Percentiles rank a stretch among this genome's conserved stretches.
These are phyloP conservation scores for Xylariomycetidae sp. DNA, from an alignment of 2,329 filamentous ascomycete genomes.

Conservation along the genomic window DNA sequence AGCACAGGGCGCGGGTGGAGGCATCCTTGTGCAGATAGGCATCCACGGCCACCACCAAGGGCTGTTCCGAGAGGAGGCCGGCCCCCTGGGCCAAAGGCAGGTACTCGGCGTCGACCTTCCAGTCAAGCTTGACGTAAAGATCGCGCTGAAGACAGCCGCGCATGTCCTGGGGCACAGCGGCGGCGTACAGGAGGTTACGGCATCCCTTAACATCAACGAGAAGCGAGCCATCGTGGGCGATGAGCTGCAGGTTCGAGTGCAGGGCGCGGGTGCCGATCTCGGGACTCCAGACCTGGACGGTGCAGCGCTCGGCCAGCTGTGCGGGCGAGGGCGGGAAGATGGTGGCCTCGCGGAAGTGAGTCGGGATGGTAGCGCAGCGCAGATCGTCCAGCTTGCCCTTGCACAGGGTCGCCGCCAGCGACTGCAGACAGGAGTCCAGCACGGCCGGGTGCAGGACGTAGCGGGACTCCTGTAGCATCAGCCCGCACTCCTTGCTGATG, in stretches of 20 bases:
- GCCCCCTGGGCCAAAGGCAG: not conserved
- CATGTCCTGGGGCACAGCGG: conserved; percentile 1
- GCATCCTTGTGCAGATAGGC: conserved; percentile 1
- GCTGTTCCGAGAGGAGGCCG: not conserved
- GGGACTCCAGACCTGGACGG: not conserved
- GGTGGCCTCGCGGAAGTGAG: conserved; percentile 1
- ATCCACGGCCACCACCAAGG: not conserved
- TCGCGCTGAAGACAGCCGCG: not conserved
- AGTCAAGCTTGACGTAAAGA: conserved; percentile 1
- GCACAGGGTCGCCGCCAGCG: not conserved
- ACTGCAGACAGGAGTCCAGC: conserved; percentile 1
- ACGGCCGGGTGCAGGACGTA: conserved; percentile 2
- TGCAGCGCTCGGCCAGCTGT: not conserved
- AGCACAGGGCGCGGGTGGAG: not conserved
- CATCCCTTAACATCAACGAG: not conserved
- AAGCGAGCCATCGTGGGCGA: not conserved
- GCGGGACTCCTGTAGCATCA: conserved; percentile 1
- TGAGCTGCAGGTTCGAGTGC: conserved; percentile 1
- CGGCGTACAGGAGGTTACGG: not conserved
- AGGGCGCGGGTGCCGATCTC: not conserved
- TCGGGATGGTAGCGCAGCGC: conserved; percentile 1
- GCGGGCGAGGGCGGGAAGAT: not conserved
- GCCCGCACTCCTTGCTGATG: not conserved
- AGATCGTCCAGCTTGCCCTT: not conserved
- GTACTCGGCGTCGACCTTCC: conserved; percentile 4